Evolutionary conservation across 1,284 basidiomycete genomes (phyloP), one percentile per base, ranked within the genome.

Genomic region (Cryptococcus sp.): DNA sequence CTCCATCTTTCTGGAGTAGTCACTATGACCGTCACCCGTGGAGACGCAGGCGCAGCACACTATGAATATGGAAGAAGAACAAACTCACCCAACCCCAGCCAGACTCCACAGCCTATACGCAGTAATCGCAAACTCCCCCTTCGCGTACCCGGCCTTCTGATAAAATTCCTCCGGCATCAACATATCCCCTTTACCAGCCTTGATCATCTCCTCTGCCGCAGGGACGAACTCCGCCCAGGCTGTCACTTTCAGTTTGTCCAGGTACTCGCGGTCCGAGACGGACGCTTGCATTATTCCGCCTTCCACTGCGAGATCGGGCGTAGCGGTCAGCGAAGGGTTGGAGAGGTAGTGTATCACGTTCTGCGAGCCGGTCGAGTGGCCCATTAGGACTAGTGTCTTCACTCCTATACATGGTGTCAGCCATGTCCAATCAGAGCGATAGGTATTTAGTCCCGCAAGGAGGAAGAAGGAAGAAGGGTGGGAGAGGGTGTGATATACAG

Each of bases 281-380:
- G 78, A 74, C 1, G 77, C 79, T 61, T 80, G 79, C 61, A 80
- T 73, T 61, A 80, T 79, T 3, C 74, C 79, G 1, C 73, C 75
- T 13, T 72, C 57, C 41, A 76, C 70, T 8, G 41, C 31, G 22
- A 39, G 11, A 16, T 52, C 53, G 38, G 49, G 20, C 10, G 38
- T 20, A 5, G 49, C 40, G n/a, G 65, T 46, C 20, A 53, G 48
- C 8, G 19, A 27, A 48, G 66, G 60, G 16, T 66, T 62, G 25
- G 69, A 65, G 35, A 79, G 69, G 66, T 77, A 79, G 47, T 72
- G 69, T 19, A 78, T 74, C 22, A 76, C 71, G 54, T 79, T 77
- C 62, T 80, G 79, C 15, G 71, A 76, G 13, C 79, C 79, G 6
- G 79, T 80, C 3, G 74, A 76, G 58, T 79, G 78, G 42, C 78